Base-by-base conservation (phyloP, 169 alveolate species). In the Miamiensis avidus region DNA sequence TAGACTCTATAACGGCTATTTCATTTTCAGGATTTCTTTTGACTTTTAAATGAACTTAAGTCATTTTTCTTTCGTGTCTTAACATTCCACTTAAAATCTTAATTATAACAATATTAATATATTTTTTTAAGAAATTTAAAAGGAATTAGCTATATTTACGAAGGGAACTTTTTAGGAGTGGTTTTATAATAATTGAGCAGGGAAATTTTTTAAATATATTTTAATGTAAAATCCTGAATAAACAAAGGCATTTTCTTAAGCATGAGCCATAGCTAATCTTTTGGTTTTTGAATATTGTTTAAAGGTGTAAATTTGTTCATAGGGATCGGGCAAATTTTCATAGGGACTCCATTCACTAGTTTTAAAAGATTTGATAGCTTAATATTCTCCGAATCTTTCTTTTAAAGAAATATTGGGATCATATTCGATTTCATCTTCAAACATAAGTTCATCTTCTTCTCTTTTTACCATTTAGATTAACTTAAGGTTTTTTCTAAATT, bases 391-490 rank as follows among this genome's bases (percentile, higher is more conserved):
- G 85, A 97, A 98, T 82, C 99, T 90, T 64, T 93, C 97, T 86
- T 94, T 93, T 26, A 97, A 95, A 74, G 91, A 82, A 49, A 91
- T 84, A 78, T 96, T 96, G 16, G 91, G 86, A 20, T 98, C 97
- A 31, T 98, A 96, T 82, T 97, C 98, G 16, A 96, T 98, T 81
- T 97, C 99, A 90, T 97, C 99, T 74, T 97, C 98, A 86, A 96
- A 97, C 65, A 94, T 96, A n/a, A n/a, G n/a, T 32, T 96, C 98
- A 34, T 96, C 97, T 82, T 87, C 88, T 29, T 82, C 91, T 87
- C 98, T 91, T 34, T 89, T 89, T 82, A 90, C 89, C 6, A 96
- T 83, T 76, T 90, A 94, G 74, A 93, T 90, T 31, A 85, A 82
- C 79, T 95, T 93, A 78, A 88, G 29, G 78, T 94, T 94, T 81